Conservation (phyloP, 78 protist species). For the slime mould (Dictyostelium discoideum) region DNA sequence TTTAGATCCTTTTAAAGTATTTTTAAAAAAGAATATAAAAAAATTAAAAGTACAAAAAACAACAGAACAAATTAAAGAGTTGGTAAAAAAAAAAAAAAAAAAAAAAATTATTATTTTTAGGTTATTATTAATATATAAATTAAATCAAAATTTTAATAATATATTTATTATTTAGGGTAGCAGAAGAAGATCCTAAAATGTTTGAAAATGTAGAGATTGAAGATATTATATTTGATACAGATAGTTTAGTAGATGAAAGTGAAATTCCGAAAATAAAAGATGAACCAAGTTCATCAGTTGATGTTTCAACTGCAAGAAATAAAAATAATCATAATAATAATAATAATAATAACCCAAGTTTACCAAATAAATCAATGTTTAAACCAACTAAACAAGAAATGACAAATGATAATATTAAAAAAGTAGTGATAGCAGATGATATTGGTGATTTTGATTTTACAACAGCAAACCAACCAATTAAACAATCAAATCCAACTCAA, state of each 20-base stretch:
- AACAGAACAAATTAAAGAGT: background rate
- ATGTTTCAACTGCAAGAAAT: background rate
- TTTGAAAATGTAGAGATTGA: background rate
- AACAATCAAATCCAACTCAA: background rate
- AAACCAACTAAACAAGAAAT: background rate
- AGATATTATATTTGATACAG: background rate
- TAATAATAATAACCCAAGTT: background rate
- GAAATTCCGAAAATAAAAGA: background rate
- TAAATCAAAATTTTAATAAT: no score
- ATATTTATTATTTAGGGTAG: background rate
- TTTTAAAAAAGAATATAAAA: background rate
- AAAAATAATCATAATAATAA: background rate
- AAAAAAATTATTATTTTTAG: no score
- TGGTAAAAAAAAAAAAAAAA: background rate
- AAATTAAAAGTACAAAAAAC: background rate
- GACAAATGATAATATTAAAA: background rate
- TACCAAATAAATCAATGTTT: background rate
- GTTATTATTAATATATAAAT: no score
- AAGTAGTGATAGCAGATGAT: background rate
- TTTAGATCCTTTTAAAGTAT: background rate
- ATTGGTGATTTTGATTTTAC: background rate
- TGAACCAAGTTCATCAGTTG: background rate
- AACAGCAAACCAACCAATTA: background rate
- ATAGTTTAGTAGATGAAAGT: background rate
- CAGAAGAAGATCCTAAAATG: background rate